Base-by-base conservation (phyloP, 176 grass and related monocot species). In the Calamus simplicifolius region DNA sequence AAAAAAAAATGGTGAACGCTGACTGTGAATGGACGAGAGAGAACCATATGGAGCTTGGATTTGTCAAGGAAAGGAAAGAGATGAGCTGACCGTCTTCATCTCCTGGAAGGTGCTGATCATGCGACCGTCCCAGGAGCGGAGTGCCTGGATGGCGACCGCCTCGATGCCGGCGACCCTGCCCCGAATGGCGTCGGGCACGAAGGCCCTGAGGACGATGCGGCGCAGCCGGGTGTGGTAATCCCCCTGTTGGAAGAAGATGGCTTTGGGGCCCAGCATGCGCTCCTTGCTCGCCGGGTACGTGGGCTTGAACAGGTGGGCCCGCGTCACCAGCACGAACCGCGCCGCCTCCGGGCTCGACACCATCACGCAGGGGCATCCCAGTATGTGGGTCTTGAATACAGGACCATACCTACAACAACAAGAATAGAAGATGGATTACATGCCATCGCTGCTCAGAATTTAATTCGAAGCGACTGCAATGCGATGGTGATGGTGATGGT, bases 261-360 rank as follows among this genome's bases (percentile, higher is more conserved):
- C 94, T 81, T 89, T 81, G 0, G 63, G 88, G 0, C 94, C 94
- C 16, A 98, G 54, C 85, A 98, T 92, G 56, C 88, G 81, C 84
- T 98, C 94, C 79, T 98, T 98, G 84, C 94, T 98, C 4, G 79
- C 94, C 18, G 94, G 94, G 79, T 85, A 98, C 16, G 88, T 98
- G 27, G 94, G 94, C 68, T 93, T 98, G 88, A 98, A 98, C 51
- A 92, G 88, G 67, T 93, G 94, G 25, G 94, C 88, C 77, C 72
- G 88, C 5, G 81, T 98, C 13, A 98, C 88, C 5, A 98, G 85
- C 69, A 98, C 94, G 56, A 98, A 98, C 49, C 75, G 70, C 35
- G 94, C 94, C 28, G 94, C 94, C 78, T 98, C 94, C 2, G 94
- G 88, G 73, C 94, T 93, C 21, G 94, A 93, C 79, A 98, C 81